phyloP scores from a whole-genome alignment of 768 basidiomycete genomes.

The Tylopilus intermedius region DNA sequence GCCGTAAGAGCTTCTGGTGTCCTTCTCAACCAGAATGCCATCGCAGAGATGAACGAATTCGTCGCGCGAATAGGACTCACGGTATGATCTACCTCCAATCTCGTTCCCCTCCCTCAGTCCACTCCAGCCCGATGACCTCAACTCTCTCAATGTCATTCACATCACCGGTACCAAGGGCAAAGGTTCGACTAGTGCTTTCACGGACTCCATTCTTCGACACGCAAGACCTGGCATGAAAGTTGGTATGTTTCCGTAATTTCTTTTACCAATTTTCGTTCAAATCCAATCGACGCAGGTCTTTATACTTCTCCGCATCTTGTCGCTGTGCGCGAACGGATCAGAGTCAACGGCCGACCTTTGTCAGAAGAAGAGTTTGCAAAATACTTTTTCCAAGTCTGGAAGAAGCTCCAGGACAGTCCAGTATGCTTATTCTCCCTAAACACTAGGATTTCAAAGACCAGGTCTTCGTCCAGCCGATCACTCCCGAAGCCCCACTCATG shows the following conservation, averaged over 20 bases:
- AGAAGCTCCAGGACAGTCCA: conserved; percentile 62
- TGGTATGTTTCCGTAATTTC: conserved; percentile 44
- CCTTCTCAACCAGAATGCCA: conserved; percentile 49
- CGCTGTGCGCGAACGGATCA: conserved; percentile 91
- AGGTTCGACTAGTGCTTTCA: conserved; percentile 93
- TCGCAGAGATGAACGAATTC: conserved; percentile 90
- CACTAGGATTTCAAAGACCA: neutral
- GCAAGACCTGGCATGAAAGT: conserved; percentile 73
- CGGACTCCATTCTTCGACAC: conserved; percentile 78
- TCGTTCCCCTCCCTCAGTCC: conserved; percentile 6
- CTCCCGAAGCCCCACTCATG: conserved; percentile 56
- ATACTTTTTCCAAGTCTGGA: conserved; percentile 97
- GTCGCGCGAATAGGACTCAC: conserved; percentile 79
- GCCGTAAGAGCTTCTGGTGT: conserved; percentile 71
- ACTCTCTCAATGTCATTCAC: conserved; percentile 88
- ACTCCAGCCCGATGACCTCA: conserved; percentile 71
- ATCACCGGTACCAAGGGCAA: conserved; percentile 98
- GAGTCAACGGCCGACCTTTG: conserved; percentile 85
- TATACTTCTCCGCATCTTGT: conserved; percentile 97
- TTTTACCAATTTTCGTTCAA: neutral
- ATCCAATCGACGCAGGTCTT: conserved; percentile 50
- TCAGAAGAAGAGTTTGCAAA: conserved; percentile 84
- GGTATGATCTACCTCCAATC: conserved; percentile 40
- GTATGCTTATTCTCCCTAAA: conserved; percentile 36
- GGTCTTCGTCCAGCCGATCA: conserved; percentile 37